A percentile compares a stretch with the other conserved stretches of the same genome.
Evolutionary conservation across 2,329 filamentous ascomycete species (phyloP).

Genomic region (Colletotrichum sp.): DNA sequence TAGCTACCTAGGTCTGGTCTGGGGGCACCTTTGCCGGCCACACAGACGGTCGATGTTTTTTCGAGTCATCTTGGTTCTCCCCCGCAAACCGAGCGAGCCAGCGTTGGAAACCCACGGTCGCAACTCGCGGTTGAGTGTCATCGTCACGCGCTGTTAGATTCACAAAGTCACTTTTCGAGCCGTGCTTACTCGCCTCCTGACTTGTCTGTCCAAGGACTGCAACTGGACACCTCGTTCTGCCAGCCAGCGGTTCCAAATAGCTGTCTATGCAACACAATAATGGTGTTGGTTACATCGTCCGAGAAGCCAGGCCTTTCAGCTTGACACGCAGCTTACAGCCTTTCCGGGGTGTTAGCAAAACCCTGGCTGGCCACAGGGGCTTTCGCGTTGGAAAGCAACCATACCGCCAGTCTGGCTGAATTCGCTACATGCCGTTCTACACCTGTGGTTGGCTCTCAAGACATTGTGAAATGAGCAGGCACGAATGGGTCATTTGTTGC

Average conservation of each 20-base stretch:
- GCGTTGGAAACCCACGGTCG: not conserved
- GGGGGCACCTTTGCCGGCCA: not conserved
- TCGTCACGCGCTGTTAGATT: not conserved
- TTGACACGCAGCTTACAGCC: constrained; percentile 1
- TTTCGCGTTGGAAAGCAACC: not conserved
- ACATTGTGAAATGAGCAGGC: not conserved
- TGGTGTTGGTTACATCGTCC: not conserved
- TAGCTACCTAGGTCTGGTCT: not conserved
- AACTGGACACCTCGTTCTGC: not conserved
- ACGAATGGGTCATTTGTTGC: not conserved
- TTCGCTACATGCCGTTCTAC: not conserved
- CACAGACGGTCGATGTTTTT: not conserved
- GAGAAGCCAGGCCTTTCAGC: not conserved
- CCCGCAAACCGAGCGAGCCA: not conserved
- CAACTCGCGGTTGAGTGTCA: not conserved
- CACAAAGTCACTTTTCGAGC: not conserved
- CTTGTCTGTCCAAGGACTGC: not conserved
- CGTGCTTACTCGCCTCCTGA: not conserved
- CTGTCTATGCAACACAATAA: not conserved
- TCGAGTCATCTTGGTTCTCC: not conserved
- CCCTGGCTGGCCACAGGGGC: not conserved
- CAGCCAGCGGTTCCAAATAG: not conserved
- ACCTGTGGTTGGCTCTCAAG: not conserved
- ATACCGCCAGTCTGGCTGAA: not conserved
- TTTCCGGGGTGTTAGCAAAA: not conserved